A percentile compares a stretch with the other conserved stretches of the same genome.
Conservation (phyloP, 306 rosid species). For the Pyrus bretschneideri region DNA sequence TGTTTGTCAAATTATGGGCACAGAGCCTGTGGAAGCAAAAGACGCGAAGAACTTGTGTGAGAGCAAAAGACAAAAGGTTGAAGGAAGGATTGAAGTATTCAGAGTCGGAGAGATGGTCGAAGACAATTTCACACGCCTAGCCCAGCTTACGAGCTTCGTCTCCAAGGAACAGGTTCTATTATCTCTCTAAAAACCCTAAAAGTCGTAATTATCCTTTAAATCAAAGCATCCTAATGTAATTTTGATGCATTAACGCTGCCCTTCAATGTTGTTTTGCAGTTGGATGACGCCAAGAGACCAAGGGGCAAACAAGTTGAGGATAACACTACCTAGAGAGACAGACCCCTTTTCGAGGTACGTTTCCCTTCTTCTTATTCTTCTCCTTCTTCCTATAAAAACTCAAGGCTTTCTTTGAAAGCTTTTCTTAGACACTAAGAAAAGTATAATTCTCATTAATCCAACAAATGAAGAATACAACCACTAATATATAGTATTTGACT, state of each 20-base stretch:
- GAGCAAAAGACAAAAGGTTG: not conserved
- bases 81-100: too few relatives aligned
- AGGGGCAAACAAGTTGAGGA: constrained; percentile 89
- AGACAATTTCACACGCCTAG: constrained; percentile 41
- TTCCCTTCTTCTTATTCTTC: too few relatives aligned
- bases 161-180: constrained; percentile 75
- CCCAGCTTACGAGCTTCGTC: constrained; percentile 74
- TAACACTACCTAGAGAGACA: constrained; percentile 83
- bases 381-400: too few relatives aligned
- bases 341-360: constrained; percentile 77
- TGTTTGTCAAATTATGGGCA: not conserved
- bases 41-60: not conserved
- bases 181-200: not conserved
- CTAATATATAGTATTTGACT: too few relatives aligned
- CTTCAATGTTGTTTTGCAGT: constrained; percentile 24
- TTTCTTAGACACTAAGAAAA: too few relatives aligned
- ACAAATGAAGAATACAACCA: too few relatives aligned
- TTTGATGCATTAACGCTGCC: not conserved
- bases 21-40: not conserved
- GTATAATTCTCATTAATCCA: too few relatives aligned
- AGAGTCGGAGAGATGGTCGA: constrained; percentile 43
- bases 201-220: not conserved
- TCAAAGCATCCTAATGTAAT: not conserved
- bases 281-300: constrained; percentile 62
- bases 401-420: too few relatives aligned